These are phyloP conservation scores for Penicillium sp. DNA, from an alignment of 2,329 filamentous ascomycete genomes.

Conservation along the genomic window DNA sequence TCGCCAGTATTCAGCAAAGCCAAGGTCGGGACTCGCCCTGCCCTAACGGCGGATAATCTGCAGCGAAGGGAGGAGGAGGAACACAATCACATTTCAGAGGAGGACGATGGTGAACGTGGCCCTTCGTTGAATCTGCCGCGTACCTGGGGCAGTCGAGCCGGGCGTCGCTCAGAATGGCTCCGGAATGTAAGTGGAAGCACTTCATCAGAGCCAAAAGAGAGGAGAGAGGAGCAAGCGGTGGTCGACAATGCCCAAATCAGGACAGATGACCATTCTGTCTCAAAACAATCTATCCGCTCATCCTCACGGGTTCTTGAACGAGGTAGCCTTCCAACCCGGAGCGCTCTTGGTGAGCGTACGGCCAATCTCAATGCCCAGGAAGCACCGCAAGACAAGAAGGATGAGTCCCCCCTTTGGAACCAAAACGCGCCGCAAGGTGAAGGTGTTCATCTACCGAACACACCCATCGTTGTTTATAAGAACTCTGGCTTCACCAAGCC, in stretches of 20 bases:
- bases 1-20: slow-evolving; percentile 46
- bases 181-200: slow-evolving; percentile 32
- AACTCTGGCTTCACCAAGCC: slow-evolving; percentile 34
- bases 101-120: slow-evolving; percentile 30
- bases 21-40: slow-evolving; percentile 31
- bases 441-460: slow-evolving; percentile 40
- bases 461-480: slow-evolving; percentile 42
- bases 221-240: slow-evolving; percentile 14
- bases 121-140: slow-evolving; percentile 41
- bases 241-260: slow-evolving; percentile 24
- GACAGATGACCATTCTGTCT: slow-evolving; percentile 31
- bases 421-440: slow-evolving; percentile 19
- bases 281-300: slow-evolving; percentile 28
- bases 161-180: slow-evolving; percentile 38
- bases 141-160: slow-evolving; percentile 40
- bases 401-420: slow-evolving; percentile 17
- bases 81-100: slow-evolving; percentile 11
- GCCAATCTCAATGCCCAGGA: slow-evolving; percentile 19
- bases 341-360: slow-evolving; percentile 24
- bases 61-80: slow-evolving; percentile 38
- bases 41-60: slow-evolving; percentile 41
- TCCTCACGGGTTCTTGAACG: slow-evolving; percentile 37
- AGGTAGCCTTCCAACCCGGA: slow-evolving; percentile 24
- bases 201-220: slow-evolving; percentile 20
- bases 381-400: slow-evolving; percentile 9